These are phyloP conservation scores for Cryphonectria naterciae DNA, from an alignment of 2,329 filamentous ascomycete species.

Conservation along the genomic window DNA sequence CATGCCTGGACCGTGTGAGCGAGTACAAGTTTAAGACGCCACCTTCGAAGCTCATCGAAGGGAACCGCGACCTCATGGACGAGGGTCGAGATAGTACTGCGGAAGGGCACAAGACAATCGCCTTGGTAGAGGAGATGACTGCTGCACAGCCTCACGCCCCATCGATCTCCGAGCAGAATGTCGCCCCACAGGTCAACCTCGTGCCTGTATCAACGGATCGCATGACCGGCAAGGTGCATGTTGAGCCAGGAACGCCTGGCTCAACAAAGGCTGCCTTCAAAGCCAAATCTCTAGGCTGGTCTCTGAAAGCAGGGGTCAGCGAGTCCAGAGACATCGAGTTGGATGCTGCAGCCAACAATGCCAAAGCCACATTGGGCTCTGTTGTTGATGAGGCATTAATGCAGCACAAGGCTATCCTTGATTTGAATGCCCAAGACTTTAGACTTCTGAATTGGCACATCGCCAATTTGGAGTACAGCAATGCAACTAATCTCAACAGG, in stretches of 20 bases:
- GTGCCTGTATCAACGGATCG: slow-evolving; percentile 69
- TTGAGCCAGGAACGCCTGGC: slow-evolving; percentile 69
- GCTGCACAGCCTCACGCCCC: slow-evolving; percentile 61
- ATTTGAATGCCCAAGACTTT: slow-evolving; percentile 84
- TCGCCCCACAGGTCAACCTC: slow-evolving; percentile 57
- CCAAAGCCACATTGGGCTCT: slow-evolving; percentile 79
- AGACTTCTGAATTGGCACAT: slow-evolving; percentile 97
- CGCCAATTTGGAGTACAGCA: slow-evolving; percentile 97
- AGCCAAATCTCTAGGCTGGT: slow-evolving; percentile 82
- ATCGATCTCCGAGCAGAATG: slow-evolving; percentile 58
- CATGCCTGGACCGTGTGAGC: slow-evolving; percentile 89
- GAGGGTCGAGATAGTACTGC: slow-evolving; percentile 77
- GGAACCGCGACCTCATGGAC: slow-evolving; percentile 80
- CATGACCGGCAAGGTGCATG: slow-evolving; percentile 73
- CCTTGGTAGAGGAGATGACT: slow-evolving; percentile 71
- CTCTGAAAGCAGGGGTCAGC: slow-evolving; percentile 65
- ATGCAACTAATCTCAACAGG: slow-evolving; percentile 84
- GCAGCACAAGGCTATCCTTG: slow-evolving; percentile 83
- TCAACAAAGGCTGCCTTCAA: slow-evolving; percentile 76
- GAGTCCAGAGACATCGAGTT: slow-evolving; percentile 73
- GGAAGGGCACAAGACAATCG: slow-evolving; percentile 73
- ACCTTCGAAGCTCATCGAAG: slow-evolving; percentile 73
- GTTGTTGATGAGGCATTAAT: slow-evolving; percentile 89
- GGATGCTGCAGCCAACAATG: slow-evolving; percentile 63
- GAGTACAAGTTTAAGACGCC: slow-evolving; percentile 82